Evolutionary conservation across 2,329 filamentous ascomycete species (phyloP), one percentile per base, ranked within the genome.

Genomic region (Nothopassalora personata): DNA sequence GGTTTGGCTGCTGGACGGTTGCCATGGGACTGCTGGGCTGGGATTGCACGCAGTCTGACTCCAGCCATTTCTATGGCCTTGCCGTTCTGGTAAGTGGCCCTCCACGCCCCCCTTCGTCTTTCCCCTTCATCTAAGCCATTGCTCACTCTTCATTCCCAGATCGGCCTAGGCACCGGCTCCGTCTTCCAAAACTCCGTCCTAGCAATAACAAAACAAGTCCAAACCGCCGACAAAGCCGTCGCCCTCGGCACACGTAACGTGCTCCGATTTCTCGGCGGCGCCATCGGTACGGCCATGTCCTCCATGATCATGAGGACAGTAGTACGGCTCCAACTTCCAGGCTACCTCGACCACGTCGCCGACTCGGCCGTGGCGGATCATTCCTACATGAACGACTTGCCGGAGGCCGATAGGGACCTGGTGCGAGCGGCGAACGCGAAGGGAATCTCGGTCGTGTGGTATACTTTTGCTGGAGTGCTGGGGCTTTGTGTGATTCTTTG

Each of bases 141-240:
- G 23, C 23, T 23, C 1, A 23, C 23, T 23, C 2, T 3, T 23
- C 23, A 23, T 23, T 23, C 1, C 23, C 3, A 23, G 23, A 3
- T 23, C 23, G 66, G 64, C 1, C 23, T 67, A 4, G 65, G 65
- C 18, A 65, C 66, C 6, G 65, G 66, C 47, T 58, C 59, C 15
- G 46, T 60, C 56, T 68, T 67, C 58, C 64, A 66, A 23, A 67
- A 66, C 55, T 65, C 62, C 11, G 62, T 68, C 57, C 58, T 63
- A 27, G 64, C 62, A 1, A 61, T 68, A 33, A 54, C 58, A n/a
- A 57, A 57, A 18, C 61, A 68, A 52, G 66, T 65, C 11, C 54
- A 48, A 10, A 54, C 50, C 13, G 61, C 63, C 5, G 57, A 60
- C 3, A 58, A 58, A 19, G 65, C 64, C 15, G 57, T 64, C 2